Conservation (phyloP, 495 filamentous ascomycete genomes). For the Penicillium taxi region DNA sequence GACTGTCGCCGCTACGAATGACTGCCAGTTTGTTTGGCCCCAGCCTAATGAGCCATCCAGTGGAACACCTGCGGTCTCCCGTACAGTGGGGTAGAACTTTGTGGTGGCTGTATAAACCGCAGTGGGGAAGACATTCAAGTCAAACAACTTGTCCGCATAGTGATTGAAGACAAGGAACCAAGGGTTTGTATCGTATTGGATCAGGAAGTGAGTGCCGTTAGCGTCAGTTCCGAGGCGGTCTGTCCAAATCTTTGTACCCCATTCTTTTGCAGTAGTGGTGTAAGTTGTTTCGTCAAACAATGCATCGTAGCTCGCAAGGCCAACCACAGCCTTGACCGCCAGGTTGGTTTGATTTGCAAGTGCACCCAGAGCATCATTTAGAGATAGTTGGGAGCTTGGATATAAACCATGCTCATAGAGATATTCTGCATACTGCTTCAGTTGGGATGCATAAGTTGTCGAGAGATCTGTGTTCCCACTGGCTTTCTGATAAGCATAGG, state of each 20-base stretch:
- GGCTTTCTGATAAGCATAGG: slow-evolving; percentile 30
- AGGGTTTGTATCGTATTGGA: slow-evolving; percentile 23
- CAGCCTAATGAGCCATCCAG: slow-evolving; percentile 25
- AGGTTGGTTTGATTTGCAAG: slow-evolving; percentile 44
- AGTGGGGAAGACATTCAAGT: slow-evolving; percentile 28
- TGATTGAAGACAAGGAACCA: slow-evolving; percentile 35
- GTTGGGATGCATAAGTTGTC: slow-evolving; percentile 19
- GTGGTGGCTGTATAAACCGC: slow-evolving; percentile 27
- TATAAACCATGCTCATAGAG: slow-evolving; percentile 37
- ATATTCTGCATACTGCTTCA: slow-evolving; percentile 39
- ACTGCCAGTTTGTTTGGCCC: slow-evolving; percentile 37
- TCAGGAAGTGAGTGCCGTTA: slow-evolving; percentile 31
- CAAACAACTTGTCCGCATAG: slow-evolving; percentile 32
- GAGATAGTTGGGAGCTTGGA: slow-evolving; percentile 37
- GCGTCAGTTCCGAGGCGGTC: slow-evolving; percentile 28
- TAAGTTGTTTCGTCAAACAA: slow-evolving; percentile 29
- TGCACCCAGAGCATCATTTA: slow-evolving; percentile 41
- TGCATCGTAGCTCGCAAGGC: slow-evolving; percentile 32
- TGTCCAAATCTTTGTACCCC: slow-evolving; percentile 34
- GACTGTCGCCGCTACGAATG: slow-evolving; percentile 22
- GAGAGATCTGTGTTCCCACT: slow-evolving; percentile 25
- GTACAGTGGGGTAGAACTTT: slow-evolving; percentile 24
- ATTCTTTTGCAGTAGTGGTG: slow-evolving; percentile 23
- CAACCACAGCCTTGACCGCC: slow-evolving; percentile 45
- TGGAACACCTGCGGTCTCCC: slow-evolving; percentile 25